A percentile compares a stretch with the other conserved stretches of the same genome.
These are phyloP conservation scores for Citrus mangshanensis DNA, from an alignment of 345 rosid species.

Conservation along the genomic window DNA sequence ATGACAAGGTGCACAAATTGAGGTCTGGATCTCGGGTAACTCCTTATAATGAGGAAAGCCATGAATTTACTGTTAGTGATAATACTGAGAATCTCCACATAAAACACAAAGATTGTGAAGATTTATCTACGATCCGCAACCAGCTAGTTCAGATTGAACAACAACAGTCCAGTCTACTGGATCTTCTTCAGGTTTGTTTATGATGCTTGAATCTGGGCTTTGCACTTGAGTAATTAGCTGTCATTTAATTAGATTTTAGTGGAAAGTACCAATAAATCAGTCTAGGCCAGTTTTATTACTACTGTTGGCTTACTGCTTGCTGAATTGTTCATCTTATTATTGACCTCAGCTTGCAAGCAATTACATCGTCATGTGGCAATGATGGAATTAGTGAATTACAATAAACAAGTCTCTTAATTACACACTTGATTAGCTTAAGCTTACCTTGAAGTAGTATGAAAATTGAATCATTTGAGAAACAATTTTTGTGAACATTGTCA, in stretches of 20 bases:
- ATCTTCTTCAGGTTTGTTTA: constrained; percentile 83
- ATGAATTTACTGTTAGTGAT: constrained; percentile 35
- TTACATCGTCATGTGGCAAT: not conserved
- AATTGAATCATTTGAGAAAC: not conserved
- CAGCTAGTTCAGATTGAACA: constrained; percentile 93
- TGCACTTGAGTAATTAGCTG: not conserved
- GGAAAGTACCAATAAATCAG: not conserved
- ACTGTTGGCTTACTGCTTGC: not conserved
- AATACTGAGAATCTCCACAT: constrained; percentile 45
- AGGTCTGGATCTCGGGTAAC: constrained; percentile 59
- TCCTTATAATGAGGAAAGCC: constrained; percentile 44
- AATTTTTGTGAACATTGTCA: not conserved
- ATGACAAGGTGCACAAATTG: constrained; percentile 46
- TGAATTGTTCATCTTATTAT: not conserved
- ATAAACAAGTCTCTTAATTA: not conserved
- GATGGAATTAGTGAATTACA: not conserved
- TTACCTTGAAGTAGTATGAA: not conserved
- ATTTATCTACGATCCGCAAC: constrained; percentile 65
- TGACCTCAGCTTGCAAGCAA: not conserved
- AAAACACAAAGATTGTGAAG: constrained; percentile 70
- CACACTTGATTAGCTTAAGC: not conserved
- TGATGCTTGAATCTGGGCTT: constrained; percentile 15
- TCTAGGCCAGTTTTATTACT: not conserved
- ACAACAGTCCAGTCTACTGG: constrained; percentile 82
- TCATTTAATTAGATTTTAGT: not conserved